Percentiles rank a stretch among this genome's conserved stretches.
These are phyloP conservation scores for Solanum dulcamara DNA, from an alignment of 257 asterid genomes.

Conservation along the genomic window DNA sequence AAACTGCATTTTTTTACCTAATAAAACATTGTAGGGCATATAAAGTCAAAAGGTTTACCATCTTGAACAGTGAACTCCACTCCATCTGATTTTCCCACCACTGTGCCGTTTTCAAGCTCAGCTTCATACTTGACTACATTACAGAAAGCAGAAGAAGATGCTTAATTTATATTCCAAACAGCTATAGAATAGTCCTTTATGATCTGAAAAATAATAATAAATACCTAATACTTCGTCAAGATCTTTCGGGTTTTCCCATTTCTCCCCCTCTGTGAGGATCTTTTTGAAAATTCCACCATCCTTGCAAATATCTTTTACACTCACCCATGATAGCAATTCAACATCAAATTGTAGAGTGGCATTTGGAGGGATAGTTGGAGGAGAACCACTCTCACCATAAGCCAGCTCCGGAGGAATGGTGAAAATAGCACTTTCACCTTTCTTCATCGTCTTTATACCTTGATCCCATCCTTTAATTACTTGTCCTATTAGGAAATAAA, in stretches of 20 bases:
- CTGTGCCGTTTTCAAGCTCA: slow-evolving; percentile 39
- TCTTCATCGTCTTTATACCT: slow-evolving; percentile 72
- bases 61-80: slow-evolving; percentile 49
- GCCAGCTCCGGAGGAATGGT: slow-evolving; percentile 67
- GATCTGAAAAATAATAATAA: neutral
- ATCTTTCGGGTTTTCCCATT: slow-evolving; percentile 75
- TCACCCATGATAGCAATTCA: slow-evolving; percentile 56
- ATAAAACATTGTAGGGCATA: neutral
- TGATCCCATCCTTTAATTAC: slow-evolving; percentile 73
- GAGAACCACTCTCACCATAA: slow-evolving; percentile 69
- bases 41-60: slow-evolving; percentile 12
- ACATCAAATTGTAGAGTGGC: slow-evolving; percentile 72
- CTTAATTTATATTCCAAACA: neutral
- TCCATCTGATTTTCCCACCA: slow-evolving; percentile 41
- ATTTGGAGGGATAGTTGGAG: slow-evolving; percentile 68
- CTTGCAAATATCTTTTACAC: slow-evolving; percentile 72
- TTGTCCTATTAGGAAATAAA: slow-evolving; percentile 35
- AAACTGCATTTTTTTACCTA: neutral
- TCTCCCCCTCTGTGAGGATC: slow-evolving; percentile 48
- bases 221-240: slow-evolving; percentile 55
- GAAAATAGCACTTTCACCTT: slow-evolving; percentile 61
- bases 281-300: slow-evolving; percentile 71
- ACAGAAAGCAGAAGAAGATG: neutral
- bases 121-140: slow-evolving; percentile 50
- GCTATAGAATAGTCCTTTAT: neutral